Evolutionary conservation across 176 grass and related monocot species (phyloP).

Genomic region (Dendrocalamus sinicus): DNA sequence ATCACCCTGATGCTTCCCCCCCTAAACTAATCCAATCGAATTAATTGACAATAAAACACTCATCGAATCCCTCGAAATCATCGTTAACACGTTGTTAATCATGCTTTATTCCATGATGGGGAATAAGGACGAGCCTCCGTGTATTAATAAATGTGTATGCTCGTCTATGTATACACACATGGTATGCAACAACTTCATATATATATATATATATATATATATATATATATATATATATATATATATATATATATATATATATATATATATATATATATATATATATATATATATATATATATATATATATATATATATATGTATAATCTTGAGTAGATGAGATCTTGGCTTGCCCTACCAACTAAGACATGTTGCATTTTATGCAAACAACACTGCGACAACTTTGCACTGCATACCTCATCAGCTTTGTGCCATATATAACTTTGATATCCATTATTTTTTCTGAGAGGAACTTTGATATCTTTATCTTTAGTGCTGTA

Average conservation of each 20-base stretch:
- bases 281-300: background rate
- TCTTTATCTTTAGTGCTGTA: slow-evolving; percentile 37
- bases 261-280: background rate
- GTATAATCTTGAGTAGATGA: background rate
- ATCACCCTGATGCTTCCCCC: background rate
- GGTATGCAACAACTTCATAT: background rate
- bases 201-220: background rate
- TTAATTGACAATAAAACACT: background rate
- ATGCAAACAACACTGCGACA: slow-evolving; percentile 45
- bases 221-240: background rate
- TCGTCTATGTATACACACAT: background rate
- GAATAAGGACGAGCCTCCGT: background rate
- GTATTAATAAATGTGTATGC: background rate
- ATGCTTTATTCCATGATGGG: slow-evolving; percentile 14
- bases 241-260: background rate
- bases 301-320: background rate
- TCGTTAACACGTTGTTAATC: background rate
- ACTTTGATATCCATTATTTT: slow-evolving; percentile 1
- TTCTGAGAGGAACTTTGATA: background rate
- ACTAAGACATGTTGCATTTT: slow-evolving; percentile 54
- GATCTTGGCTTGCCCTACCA: slow-evolving; percentile 37
- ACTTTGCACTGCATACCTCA: slow-evolving; percentile 58
- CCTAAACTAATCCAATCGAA: slow-evolving; percentile 17
- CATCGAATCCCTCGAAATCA: slow-evolving; percentile 45
- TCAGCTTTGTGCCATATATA: slow-evolving; percentile 43